These are phyloP conservation scores for Elongisporangium undulatum DNA, from an alignment of 352 stramenopile genomes.

Conservation along the genomic window DNA sequence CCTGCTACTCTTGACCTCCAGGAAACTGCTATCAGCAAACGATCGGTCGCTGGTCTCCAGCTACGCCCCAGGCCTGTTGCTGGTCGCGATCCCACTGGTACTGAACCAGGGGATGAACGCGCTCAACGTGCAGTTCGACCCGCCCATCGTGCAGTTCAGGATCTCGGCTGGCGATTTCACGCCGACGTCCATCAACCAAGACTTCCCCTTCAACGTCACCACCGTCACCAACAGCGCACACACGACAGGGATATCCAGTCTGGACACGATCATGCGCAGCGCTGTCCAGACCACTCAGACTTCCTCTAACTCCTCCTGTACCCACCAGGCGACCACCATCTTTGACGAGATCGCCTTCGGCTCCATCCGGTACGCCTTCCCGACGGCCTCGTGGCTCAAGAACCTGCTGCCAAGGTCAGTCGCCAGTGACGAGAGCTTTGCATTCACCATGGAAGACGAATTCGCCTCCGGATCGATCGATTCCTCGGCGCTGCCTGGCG, in stretches of 20 bases:
- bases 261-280: conserved; percentile 14
- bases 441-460: no score
- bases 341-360: conserved; percentile 9
- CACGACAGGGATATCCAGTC: not conserved
- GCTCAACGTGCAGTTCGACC: conserved; percentile 19
- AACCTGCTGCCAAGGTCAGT: conserved; percentile 6
- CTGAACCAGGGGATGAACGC: conserved; percentile 5
- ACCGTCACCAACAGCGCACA: no score
- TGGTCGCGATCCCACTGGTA: no score
- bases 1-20: no score
- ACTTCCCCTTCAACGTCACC: conserved; percentile 1
- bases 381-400: conserved; percentile 19
- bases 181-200: conserved; percentile 3
- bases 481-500: no score
- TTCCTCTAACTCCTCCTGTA: no score
- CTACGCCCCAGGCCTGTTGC: no score
- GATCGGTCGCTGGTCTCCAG: no score
- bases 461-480: no score
- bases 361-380: conserved; percentile 23
- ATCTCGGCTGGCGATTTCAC: not conserved
- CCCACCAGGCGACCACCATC: not conserved
- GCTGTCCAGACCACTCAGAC: conserved; percentile 3
- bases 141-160: no score
- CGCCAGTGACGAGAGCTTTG: no score
- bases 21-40: no score